phyloP scores from a whole-genome alignment of 2,329 filamentous ascomycete species.

The Talaromyces piceae region DNA sequence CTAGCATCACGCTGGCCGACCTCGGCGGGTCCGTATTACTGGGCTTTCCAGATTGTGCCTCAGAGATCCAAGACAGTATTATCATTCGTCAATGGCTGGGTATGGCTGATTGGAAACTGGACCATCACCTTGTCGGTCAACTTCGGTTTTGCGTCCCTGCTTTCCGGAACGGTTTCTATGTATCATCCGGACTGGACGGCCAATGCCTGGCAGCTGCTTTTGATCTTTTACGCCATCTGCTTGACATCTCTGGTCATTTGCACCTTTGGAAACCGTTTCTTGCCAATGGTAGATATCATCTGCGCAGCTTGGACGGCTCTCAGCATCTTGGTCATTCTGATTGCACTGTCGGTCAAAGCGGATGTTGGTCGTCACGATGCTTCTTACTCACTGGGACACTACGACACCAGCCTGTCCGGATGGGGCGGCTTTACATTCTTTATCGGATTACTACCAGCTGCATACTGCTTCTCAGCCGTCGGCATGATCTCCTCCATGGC shows the following conservation, averaged over 20 bases:
- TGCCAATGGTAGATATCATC: constrained; percentile 56
- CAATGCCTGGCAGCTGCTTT: constrained; percentile 58
- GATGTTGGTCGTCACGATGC: constrained; percentile 47
- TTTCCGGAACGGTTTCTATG: constrained; percentile 46
- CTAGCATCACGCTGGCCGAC: constrained; percentile 47
- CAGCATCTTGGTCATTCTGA: constrained; percentile 51
- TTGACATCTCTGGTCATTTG: constrained; percentile 59
- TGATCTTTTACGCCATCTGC: constrained; percentile 65
- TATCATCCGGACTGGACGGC: constrained; percentile 48
- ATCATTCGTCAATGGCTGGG: constrained; percentile 49
- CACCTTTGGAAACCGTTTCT: constrained; percentile 57
- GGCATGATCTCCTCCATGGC: constrained; percentile 59
- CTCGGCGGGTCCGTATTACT: constrained; percentile 48
- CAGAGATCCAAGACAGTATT: constrained; percentile 38
- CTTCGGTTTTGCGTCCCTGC: constrained; percentile 49
- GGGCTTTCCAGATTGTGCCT: constrained; percentile 45
- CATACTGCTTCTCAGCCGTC: constrained; percentile 53
- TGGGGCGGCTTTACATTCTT: constrained; percentile 56
- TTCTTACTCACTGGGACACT: constrained; percentile 48
- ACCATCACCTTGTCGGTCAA: constrained; percentile 48
- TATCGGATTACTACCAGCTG: constrained; percentile 53
- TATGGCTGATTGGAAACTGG: constrained; percentile 48
- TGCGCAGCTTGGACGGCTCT: constrained; percentile 50
- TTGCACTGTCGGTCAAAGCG: constrained; percentile 49
- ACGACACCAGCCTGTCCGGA: constrained; percentile 49